phyloP scores from a whole-genome alignment of 2,329 filamentous ascomycete species.

The Myriosclerotinia duriaeana region DNA sequence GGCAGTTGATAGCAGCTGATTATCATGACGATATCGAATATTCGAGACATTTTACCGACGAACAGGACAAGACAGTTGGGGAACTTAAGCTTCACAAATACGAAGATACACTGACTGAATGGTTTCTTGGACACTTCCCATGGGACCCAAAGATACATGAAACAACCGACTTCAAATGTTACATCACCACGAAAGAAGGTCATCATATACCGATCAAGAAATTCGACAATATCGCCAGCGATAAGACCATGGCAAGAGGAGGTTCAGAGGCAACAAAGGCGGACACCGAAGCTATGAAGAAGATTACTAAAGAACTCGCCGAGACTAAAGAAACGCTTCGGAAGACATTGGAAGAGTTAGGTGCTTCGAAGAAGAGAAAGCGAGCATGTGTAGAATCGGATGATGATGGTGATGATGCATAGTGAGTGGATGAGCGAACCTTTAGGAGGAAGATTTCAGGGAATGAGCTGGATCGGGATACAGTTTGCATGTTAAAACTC shows the following conservation, averaged over 20 bases:
- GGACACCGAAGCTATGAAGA: background rate
- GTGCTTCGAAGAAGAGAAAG: background rate
- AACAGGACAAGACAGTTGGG: background rate
- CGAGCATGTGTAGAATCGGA: background rate
- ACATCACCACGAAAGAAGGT: background rate
- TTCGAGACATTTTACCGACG: background rate
- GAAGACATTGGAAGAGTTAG: background rate
- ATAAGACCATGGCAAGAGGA: background rate
- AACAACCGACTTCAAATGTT: background rate
- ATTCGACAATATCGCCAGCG: background rate
- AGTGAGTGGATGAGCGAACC: background rate
- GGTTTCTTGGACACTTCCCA: background rate
- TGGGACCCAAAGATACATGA: background rate
- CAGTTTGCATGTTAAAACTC: background rate
- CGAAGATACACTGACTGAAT: background rate
- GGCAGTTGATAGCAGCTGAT: background rate
- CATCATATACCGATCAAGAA: background rate
- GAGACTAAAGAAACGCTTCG: background rate
- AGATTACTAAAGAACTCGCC: background rate
- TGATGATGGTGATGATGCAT: background rate
- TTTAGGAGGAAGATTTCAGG: background rate
- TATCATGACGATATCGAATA: background rate
- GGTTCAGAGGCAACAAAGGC: background rate
- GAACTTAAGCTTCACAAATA: background rate
- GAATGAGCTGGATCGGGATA: background rate